Conservation (phyloP, 208 protist genomes). For the Porcisia deanei region DNA sequence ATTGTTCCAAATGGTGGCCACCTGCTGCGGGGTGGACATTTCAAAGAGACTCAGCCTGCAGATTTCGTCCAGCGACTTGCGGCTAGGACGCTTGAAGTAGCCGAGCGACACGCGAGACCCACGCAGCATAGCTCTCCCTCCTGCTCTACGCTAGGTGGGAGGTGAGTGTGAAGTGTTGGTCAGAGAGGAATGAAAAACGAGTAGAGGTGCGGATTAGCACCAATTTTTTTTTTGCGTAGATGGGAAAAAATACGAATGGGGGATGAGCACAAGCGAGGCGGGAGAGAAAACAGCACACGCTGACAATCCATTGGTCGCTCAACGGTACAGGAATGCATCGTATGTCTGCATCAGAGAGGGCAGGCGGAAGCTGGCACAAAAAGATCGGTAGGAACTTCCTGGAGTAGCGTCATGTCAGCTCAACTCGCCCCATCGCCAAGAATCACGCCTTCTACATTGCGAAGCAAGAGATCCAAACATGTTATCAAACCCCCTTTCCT, state of each 20-base stretch:
- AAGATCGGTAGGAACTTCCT: too few species aligned
- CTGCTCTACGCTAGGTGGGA: background rate
- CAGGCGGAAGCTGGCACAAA: too few species aligned
- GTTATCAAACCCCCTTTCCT: background rate
- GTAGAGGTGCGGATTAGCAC: background rate
- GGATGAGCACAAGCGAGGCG: background rate
- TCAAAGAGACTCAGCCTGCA: conserved; percentile 83
- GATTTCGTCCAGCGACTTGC: conserved; percentile 89
- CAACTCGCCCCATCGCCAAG: background rate
- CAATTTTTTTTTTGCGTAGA: background rate
- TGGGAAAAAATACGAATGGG: background rate
- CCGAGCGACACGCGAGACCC: conserved; percentile 23
- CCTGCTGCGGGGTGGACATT: conserved; percentile 64
- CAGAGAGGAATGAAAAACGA: too few species aligned
- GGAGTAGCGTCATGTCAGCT: too few species aligned
- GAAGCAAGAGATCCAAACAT: background rate
- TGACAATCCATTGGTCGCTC: background rate
- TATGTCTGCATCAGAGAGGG: background rate
- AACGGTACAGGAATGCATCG: background rate
- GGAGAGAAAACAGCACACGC: background rate
- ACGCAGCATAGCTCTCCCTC: conserved; percentile 41
- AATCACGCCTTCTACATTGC: background rate
- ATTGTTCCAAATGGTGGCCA: conserved; percentile 85
- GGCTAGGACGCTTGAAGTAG: conserved; percentile 76
- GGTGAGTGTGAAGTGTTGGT: background rate